Evolutionary conservation across 192 early-diverging fungal species (phyloP).

Genomic region (Globomyces pollinis-pini): DNA sequence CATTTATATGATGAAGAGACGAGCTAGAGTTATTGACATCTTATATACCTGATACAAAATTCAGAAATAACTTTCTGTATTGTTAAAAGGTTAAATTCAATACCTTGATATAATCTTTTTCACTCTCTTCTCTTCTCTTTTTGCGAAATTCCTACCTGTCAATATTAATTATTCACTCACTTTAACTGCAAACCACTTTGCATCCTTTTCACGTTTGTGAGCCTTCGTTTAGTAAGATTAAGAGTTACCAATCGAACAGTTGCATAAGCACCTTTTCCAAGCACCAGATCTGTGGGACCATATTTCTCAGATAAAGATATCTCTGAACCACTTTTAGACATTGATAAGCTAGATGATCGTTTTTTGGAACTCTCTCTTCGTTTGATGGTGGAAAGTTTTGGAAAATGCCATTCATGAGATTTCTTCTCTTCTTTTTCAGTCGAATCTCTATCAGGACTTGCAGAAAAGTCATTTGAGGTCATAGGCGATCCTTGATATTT

Average conservation of each 20-base stretch:
- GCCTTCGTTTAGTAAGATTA: conserved; percentile 17
- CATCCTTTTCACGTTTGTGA: conserved; percentile 24
- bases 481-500: not conserved
- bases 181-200: conserved; percentile 51
- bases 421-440: no score
- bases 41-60: conserved; percentile 72
- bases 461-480: not conserved
- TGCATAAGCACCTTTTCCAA: conserved; percentile 46
- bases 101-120: conserved; percentile 95
- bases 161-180: conserved; percentile 58
- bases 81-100: no score
- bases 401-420: conserved; percentile 5
- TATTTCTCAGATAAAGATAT: conserved; percentile 35
- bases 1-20: conserved; percentile 79
- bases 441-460: not conserved
- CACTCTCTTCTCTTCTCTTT: conserved; percentile 70
- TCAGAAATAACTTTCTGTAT: conserved; percentile 91
- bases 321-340: not conserved
- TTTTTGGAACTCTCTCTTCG: not conserved
- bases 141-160: conserved; percentile 80
- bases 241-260: conserved; percentile 35
- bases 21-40: conserved; percentile 41
- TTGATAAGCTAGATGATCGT: conserved; percentile 1
- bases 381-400: not conserved
- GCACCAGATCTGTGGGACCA: conserved; percentile 28